Percentiles rank a stretch among this genome's conserved stretches.
Evolutionary conservation across 805 yeast genomes (phyloP).

Genomic region (Suhomyces sp.): DNA sequence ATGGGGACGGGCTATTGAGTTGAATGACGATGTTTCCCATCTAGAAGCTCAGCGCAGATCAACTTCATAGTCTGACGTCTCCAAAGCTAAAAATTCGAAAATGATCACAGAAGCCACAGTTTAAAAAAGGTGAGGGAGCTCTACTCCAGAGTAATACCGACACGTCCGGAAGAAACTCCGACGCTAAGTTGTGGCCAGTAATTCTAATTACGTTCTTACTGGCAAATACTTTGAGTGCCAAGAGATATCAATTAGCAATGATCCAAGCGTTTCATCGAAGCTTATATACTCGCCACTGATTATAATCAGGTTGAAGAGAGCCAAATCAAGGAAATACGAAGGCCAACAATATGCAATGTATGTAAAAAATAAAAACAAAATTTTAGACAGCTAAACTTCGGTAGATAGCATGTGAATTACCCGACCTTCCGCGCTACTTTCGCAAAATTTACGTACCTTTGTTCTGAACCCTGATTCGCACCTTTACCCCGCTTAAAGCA

Average conservation of each 20-base stretch:
- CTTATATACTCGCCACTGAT: neutral
- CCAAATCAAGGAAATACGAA: neutral
- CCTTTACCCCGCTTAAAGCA: neutral
- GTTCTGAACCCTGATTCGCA: neutral
- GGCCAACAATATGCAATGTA: neutral
- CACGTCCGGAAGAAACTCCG: neutral
- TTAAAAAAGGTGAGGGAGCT: neutral
- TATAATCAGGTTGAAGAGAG: neutral
- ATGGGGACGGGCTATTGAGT: neutral
- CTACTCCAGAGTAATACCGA: neutral
- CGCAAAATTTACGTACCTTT: neutral
- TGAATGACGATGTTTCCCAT: neutral
- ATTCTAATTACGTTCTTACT: neutral
- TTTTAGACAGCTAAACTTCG: neutral
- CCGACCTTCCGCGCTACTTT: neutral
- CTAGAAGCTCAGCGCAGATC: neutral
- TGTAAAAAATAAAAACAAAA: neutral
- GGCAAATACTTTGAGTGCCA: constrained; percentile 8
- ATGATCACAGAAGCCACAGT: neutral
- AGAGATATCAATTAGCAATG: constrained; percentile 8
- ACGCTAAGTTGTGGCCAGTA: neutral
- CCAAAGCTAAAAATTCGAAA: neutral
- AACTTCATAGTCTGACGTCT: neutral
- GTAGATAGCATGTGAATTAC: neutral
- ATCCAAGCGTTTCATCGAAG: neutral